These are phyloP conservation scores for Allium cepa DNA, from an alignment of 106 monocot species.

Conservation along the genomic window DNA sequence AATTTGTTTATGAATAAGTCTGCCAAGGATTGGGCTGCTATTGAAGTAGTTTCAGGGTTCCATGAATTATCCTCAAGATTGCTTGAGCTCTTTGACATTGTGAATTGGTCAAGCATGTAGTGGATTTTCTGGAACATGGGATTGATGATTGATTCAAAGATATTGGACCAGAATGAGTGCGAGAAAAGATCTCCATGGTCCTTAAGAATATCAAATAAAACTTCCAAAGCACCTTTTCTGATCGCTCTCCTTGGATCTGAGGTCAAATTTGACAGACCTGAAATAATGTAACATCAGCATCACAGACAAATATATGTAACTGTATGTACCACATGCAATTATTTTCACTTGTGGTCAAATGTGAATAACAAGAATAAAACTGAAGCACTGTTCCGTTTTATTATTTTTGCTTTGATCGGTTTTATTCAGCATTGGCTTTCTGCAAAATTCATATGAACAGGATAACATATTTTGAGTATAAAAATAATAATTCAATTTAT, in stretches of 20 bases:
- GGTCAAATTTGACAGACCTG: slow-evolving; percentile 92
- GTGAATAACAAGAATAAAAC: too few relatives aligned
- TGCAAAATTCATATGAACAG: too few relatives aligned
- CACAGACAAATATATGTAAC: slow-evolving; percentile 5
- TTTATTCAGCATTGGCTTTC: too few relatives aligned
- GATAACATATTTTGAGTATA: too few relatives aligned
- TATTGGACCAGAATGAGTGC: slow-evolving; percentile 47
- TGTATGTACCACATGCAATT: too few relatives aligned
- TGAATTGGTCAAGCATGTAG: slow-evolving; percentile 16
- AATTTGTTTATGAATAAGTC: slow-evolving; percentile 65
- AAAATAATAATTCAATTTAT: too few relatives aligned
- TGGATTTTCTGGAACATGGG: slow-evolving; percentile 55
- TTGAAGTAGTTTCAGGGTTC: slow-evolving; percentile 38
- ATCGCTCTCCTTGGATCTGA: slow-evolving; percentile 76
- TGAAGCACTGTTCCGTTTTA: too few relatives aligned
- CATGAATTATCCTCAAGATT: slow-evolving; percentile 41
- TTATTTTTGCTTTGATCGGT: too few relatives aligned
- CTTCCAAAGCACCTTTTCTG: slow-evolving; percentile 83
- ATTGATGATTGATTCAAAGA: slow-evolving; percentile 75
- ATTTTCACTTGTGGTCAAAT: too few relatives aligned
- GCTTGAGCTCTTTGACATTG: slow-evolving; percentile 11
- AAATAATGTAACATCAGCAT: neutral
- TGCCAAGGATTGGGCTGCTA: slow-evolving; percentile 60
- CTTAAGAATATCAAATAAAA: slow-evolving; percentile 90
- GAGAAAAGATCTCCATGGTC: slow-evolving; percentile 95